Conservation (phyloP, 2,329 filamentous ascomycete species). For the Onygenales sp. region DNA sequence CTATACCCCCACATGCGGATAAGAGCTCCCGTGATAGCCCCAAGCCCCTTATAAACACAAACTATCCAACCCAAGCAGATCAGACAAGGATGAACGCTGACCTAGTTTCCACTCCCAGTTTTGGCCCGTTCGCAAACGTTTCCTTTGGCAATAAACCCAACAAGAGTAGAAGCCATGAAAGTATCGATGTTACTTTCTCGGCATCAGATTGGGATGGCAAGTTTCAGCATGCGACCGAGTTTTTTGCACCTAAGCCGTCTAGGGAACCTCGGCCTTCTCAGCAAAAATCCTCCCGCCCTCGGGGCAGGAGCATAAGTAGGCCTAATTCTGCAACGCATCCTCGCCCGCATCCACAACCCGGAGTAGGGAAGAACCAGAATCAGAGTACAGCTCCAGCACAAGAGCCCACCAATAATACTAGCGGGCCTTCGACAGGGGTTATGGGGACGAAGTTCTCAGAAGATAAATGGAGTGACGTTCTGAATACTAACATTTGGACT, state of each 20-base stretch:
- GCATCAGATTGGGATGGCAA: constrained; percentile 32
- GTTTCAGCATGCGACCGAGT: constrained; percentile 24
- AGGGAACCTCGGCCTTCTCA: constrained; percentile 16
- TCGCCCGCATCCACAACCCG: constrained; percentile 10
- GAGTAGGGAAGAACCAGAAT: constrained; percentile 13
- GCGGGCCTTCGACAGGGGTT: constrained; percentile 19
- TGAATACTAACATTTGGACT: constrained; percentile 26
- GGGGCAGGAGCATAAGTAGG: constrained; percentile 15
- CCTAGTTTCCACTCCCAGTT: constrained; percentile 3
- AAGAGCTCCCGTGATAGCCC: background rate
- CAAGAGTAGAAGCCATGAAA: constrained; percentile 26
- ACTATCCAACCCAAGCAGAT: background rate
- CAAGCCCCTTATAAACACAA: background rate
- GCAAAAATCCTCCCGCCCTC: constrained; percentile 13
- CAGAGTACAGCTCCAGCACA: constrained; percentile 10
- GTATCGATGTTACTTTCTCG: constrained; percentile 30
- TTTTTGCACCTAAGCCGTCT: constrained; percentile 24
- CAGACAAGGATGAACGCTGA: constrained; percentile 2
- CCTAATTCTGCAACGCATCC: constrained; percentile 13
- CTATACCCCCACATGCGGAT: background rate
- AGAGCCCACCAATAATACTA: constrained; percentile 7
- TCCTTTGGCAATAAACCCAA: constrained; percentile 12
- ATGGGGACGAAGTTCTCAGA: constrained; percentile 27
- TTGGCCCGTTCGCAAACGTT: constrained; percentile 5
- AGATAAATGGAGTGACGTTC: constrained; percentile 27